These are phyloP conservation scores for Rubroboletus pulcherrimus DNA, from an alignment of 768 basidiomycete genomes.

Conservation along the genomic window DNA sequence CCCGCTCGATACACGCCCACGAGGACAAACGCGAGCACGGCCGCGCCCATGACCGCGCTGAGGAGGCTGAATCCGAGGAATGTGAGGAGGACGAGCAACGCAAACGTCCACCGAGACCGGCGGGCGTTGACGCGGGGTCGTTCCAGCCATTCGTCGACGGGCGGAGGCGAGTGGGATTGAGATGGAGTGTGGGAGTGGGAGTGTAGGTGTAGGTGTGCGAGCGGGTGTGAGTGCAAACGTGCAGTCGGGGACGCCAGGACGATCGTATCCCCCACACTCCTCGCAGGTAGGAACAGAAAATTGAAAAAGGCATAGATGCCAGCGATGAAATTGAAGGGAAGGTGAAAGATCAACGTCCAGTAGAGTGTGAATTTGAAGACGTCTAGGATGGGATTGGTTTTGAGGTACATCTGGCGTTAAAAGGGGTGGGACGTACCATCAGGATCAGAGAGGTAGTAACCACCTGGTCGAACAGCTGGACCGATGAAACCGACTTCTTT, in stretches of 20 bases:
- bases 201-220: not conserved
- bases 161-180: not conserved
- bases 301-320: constrained; percentile 43
- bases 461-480: constrained; percentile 31
- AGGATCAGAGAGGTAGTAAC: constrained; percentile 34
- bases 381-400: constrained; percentile 23
- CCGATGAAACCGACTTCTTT: constrained; percentile 30
- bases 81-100: constrained; percentile 37
- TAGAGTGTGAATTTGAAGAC: constrained; percentile 46
- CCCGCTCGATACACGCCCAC: constrained; percentile 37
- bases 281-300: constrained; percentile 35
- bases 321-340: constrained; percentile 38
- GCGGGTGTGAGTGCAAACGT: not conserved
- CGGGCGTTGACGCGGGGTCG: constrained; percentile 29
- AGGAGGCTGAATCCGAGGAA: constrained; percentile 34
- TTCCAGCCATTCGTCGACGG: constrained; percentile 9
- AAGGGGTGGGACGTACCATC: constrained; percentile 22
- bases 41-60: constrained; percentile 38
- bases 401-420: no score
- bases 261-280: constrained; percentile 4
- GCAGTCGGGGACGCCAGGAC: not conserved
- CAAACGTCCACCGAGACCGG: constrained; percentile 38
- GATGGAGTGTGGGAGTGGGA: not conserved
- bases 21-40: constrained; percentile 37
- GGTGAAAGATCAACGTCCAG: constrained; percentile 46